phyloP scores from a whole-genome alignment of 177 flowering plant species.

The Vitis hybrid region DNA sequence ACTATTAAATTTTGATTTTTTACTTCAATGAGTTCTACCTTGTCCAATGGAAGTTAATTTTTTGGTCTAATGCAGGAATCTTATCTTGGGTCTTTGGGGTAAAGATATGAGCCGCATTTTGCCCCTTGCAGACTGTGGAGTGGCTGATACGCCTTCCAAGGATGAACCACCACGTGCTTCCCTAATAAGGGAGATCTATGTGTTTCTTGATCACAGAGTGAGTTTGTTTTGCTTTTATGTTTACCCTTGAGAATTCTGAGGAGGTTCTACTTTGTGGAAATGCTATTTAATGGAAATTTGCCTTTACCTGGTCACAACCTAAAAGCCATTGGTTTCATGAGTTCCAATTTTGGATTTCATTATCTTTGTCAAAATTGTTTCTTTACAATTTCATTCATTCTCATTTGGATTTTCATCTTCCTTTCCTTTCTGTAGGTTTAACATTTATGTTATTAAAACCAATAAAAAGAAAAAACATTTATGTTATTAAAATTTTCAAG shows the following conservation, averaged over 20 bases:
- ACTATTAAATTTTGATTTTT: neutral
- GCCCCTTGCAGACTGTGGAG: constrained; percentile 82
- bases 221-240: constrained; percentile 31
- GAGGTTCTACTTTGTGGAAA: too few species aligned
- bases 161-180: constrained; percentile 62
- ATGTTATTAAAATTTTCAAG: neutral
- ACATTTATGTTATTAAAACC: neutral
- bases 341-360: neutral
- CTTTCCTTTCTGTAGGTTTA: neutral
- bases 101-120: constrained; percentile 80
- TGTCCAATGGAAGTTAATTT: constrained; percentile 6
- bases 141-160: constrained; percentile 41
- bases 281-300: too few species aligned
- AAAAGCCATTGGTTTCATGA: too few species aligned
- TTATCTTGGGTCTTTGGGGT: constrained; percentile 82
- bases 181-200: constrained; percentile 72
- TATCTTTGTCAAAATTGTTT: too few species aligned
- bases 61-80: constrained; percentile 59
- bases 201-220: constrained; percentile 88
- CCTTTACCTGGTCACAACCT: too few species aligned
- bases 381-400: too few species aligned
- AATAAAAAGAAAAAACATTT: neutral
- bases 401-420: neutral
- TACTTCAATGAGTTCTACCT: neutral
- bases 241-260: neutral